Percentiles rank a stretch among this genome's conserved stretches.
Evolutionary conservation across 1,139 yeast species (phyloP).

Genomic region (Hyphopichia pseudoburtonii): DNA sequence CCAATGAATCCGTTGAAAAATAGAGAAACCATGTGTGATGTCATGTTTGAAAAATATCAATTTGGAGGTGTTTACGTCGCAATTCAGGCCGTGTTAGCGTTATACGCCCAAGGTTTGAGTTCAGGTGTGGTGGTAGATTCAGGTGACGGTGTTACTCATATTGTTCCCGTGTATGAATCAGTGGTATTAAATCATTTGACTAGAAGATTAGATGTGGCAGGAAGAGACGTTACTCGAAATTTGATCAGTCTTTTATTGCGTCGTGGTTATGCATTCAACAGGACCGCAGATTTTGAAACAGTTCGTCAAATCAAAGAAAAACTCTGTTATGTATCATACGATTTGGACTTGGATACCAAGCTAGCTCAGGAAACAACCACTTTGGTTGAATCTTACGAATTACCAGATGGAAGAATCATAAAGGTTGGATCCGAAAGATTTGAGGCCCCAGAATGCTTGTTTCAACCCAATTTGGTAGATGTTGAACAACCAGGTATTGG

Average conservation of each 20-base stretch:
- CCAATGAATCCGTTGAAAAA: constrained; percentile 96
- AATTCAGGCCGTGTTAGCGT: constrained; percentile 94
- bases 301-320: constrained; percentile 97
- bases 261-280: constrained; percentile 95
- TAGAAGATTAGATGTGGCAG: constrained; percentile 92
- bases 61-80: constrained; percentile 98
- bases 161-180: constrained; percentile 96
- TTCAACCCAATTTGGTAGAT: constrained; percentile 96
- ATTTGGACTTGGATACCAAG: constrained; percentile 83
- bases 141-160: constrained; percentile 86
- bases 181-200: constrained; percentile 93
- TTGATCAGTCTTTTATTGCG: constrained; percentile 86
- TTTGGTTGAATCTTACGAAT: constrained; percentile 83
- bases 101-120: constrained; percentile 94
- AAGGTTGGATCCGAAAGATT: constrained; percentile 94
- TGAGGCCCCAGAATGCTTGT: constrained; percentile 97
- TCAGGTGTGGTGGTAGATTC: constrained; percentile 99
- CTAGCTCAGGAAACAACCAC: constrained; percentile 93
- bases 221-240: constrained; percentile 95
- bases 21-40: constrained; percentile 92
- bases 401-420: constrained; percentile 95
- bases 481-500: constrained; percentile 98
- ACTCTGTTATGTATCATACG: constrained; percentile 92
- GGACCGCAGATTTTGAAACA: constrained; percentile 98
- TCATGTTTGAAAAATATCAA: constrained; percentile 94